These are phyloP conservation scores for Yarrowia alimentaria DNA, from an alignment of 805 yeast genomes.

Conservation along the genomic window DNA sequence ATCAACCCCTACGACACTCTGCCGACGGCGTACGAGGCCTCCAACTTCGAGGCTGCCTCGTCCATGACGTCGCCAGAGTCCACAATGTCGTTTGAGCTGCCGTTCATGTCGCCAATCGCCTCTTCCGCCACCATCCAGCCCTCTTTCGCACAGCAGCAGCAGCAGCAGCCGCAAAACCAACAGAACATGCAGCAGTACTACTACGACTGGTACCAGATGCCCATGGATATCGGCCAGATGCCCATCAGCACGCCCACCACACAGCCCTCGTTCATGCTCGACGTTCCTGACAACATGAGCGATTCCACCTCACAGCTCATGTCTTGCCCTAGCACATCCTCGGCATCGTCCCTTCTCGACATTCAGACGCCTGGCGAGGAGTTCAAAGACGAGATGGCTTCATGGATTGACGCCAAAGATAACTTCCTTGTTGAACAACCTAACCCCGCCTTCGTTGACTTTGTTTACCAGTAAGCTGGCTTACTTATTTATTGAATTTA, in stretches of 20 bases:
- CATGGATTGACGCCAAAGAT: slow-evolving; percentile 24
- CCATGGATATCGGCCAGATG: slow-evolving; percentile 1
- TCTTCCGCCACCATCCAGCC: not conserved
- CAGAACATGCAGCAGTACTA: slow-evolving; percentile 6
- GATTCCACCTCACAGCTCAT: slow-evolving; percentile 12
- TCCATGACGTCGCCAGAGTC: slow-evolving; percentile 27
- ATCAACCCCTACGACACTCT: too few relatives aligned
- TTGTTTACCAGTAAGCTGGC: slow-evolving; percentile 24
- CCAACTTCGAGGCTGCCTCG: slow-evolving; percentile 13
- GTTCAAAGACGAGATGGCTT: slow-evolving; percentile 27
- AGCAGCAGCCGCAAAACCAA: not conserved
- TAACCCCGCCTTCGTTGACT: slow-evolving; percentile 11
- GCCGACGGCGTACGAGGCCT: slow-evolving; percentile 7
- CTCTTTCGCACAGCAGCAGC: slow-evolving; percentile 5
- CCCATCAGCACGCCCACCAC: slow-evolving; percentile 14
- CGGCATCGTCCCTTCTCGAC: slow-evolving; percentile 24
- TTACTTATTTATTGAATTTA: slow-evolving; percentile 20
- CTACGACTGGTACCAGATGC: slow-evolving; percentile 24
- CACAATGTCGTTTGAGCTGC: slow-evolving; percentile 16
- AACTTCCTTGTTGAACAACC: slow-evolving; percentile 5
- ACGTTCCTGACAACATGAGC: slow-evolving; percentile 14
- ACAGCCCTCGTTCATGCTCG: slow-evolving; percentile 10
- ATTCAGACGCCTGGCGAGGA: slow-evolving; percentile 22
- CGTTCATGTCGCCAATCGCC: slow-evolving; percentile 14
- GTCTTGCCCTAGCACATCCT: slow-evolving; percentile 8